Evolutionary conservation across 1,284 basidiomycete species (phyloP), one percentile per base, ranked within the genome.

Genomic region (Takashimella tepidaria): DNA sequence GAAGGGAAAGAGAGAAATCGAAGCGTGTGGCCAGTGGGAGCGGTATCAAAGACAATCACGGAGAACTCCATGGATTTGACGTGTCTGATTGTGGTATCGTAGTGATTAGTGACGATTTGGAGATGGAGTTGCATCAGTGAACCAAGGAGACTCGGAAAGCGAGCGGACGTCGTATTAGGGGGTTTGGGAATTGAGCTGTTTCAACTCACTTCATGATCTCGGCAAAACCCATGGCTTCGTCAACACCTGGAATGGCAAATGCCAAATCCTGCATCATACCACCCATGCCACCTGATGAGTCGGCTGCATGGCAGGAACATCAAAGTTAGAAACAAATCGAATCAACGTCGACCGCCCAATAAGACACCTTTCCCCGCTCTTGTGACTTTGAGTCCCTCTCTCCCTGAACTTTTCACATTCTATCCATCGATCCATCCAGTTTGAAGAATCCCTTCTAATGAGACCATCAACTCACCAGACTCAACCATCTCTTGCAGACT

Each of bases 31-130:
- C 95, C 96, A 5, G 95, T 99, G 2, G 95, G 95, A 40, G 95
- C 95, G 1, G 95, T 99, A 74, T 99, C 95, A 69, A 99, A 99
- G 24, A 99, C 93, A 69, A 99, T 98, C 54, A 96, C 91, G 21
- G 91, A 93, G 79, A 96, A 99, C 77, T 98, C 86, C 95, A 98
- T 98, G n/a, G 91, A 96, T 78, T 98, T 98, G 76, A 99, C 96
- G 75, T 98, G 93, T 71, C 91, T 95, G 62, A 1, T 1, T 21
- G 22, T 20, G 44, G n/a, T n/a, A n/a, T n/a, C n/a, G n/a, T n/a
- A n/a, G n/a, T n/a, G n/a, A n/a, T n/a, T n/a, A n/a, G n/a, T n/a
- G n/a, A n/a, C n/a, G n/a, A n/a, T n/a, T n/a, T n/a, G n/a, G n/a
- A n/a, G n/a, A n/a, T n/a, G n/a, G n/a, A n/a, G n/a, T n/a, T n/a